Evolutionary conservation across 2,329 filamentous ascomycete genomes (phyloP).

Genomic region (Dissoconium aciculare): DNA sequence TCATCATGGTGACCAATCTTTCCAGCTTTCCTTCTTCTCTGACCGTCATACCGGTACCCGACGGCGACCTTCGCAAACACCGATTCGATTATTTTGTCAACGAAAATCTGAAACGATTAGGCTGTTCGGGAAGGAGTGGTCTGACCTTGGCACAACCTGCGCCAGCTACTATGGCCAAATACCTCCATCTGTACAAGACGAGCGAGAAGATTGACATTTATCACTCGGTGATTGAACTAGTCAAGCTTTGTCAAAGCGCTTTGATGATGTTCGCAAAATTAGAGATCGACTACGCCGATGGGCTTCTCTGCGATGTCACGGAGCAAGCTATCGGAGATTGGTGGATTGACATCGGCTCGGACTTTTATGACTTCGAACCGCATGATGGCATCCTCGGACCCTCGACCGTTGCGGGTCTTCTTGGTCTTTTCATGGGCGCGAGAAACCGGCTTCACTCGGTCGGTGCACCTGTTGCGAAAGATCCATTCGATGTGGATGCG

Average conservation of each 20-base stretch:
- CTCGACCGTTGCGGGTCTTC: slow-evolving; percentile 72
- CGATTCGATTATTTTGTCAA: slow-evolving; percentile 82
- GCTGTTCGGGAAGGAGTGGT: slow-evolving; percentile 79
- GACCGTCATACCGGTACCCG: slow-evolving; percentile 79
- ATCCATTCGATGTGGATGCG: slow-evolving; percentile 71
- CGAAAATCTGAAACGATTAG: slow-evolving; percentile 79
- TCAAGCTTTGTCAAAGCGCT: slow-evolving; percentile 82
- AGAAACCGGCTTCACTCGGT: slow-evolving; percentile 76
- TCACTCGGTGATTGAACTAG: slow-evolving; percentile 68
- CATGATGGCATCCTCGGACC: slow-evolving; percentile 85
- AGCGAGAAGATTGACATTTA: slow-evolving; percentile 68
- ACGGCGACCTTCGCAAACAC: slow-evolving; percentile 68
- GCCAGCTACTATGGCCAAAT: slow-evolving; percentile 74
- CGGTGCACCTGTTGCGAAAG: slow-evolving; percentile 73
- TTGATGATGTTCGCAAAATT: slow-evolving; percentile 77
- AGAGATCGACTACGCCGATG: slow-evolving; percentile 78
- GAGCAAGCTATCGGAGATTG: slow-evolving; percentile 82
- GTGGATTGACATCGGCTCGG: slow-evolving; percentile 88
- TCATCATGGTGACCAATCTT: slow-evolving; percentile 85
- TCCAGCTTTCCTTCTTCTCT: slow-evolving; percentile 82
- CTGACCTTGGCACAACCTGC: slow-evolving; percentile 66
- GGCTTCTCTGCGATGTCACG: slow-evolving; percentile 81
- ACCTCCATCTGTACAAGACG: slow-evolving; percentile 76
- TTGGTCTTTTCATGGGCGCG: slow-evolving; percentile 80
- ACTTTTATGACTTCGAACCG: slow-evolving; percentile 85